A percentile compares a stretch with the other conserved stretches of the same genome.
These are phyloP conservation scores for Talaromyces amestolkiae DNA, from an alignment of 2,329 filamentous ascomycete species.

Conservation along the genomic window DNA sequence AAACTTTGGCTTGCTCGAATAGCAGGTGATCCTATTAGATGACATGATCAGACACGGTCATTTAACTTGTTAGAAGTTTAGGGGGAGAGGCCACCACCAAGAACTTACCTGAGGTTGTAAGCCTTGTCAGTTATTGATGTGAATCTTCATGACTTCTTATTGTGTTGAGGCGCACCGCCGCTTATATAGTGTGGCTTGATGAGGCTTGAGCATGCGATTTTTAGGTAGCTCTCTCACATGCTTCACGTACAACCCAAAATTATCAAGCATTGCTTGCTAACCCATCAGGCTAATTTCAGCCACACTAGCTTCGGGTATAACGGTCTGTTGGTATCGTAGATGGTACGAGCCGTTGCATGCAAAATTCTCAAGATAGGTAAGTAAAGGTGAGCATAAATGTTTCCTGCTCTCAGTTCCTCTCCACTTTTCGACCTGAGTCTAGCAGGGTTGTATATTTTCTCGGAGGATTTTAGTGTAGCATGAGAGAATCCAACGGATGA, in stretches of 20 bases:
- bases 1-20: background rate
- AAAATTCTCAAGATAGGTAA: background rate
- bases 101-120: background rate
- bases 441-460: background rate
- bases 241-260: background rate
- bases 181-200: slow-evolving; percentile 11
- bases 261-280: background rate
- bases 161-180: background rate
- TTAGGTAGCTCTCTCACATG: background rate
- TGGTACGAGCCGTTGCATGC: background rate
- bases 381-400: background rate
- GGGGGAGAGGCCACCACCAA: background rate
- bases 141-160: background rate
- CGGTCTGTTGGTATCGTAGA: background rate
- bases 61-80: background rate
- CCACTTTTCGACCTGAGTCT: background rate
- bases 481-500: background rate
- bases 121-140: background rate
- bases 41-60: background rate
- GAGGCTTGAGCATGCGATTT: slow-evolving; percentile 1
- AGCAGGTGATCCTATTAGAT: background rate
- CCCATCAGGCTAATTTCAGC: slow-evolving; percentile 2
- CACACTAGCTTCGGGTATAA: background rate
- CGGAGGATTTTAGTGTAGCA: background rate
- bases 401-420: background rate